phyloP scores from a whole-genome alignment of 2,329 filamentous ascomycete genomes.

The Alternaria sp. region DNA sequence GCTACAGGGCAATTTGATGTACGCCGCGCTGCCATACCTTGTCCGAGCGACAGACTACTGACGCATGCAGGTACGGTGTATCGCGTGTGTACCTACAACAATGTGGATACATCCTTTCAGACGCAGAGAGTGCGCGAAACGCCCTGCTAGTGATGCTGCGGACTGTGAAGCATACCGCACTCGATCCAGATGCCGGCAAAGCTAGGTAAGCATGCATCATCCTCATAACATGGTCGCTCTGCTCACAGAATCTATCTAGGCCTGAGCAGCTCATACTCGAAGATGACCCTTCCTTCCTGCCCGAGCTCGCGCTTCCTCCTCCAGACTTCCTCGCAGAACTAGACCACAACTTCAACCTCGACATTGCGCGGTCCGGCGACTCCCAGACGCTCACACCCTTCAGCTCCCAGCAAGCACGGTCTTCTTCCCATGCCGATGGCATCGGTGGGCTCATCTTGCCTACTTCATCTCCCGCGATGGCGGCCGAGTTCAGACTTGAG shows the following conservation, averaged over 20 bases:
- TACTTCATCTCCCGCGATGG: conserved; percentile 53
- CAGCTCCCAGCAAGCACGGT: conserved; percentile 34
- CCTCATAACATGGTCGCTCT: not conserved
- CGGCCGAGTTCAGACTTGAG: conserved; percentile 50
- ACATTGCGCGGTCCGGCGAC: conserved; percentile 42
- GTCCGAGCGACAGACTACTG: conserved; percentile 5
- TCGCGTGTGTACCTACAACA: conserved; percentile 87
- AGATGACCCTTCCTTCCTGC: conserved; percentile 83
- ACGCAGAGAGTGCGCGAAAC: conserved; percentile 76
- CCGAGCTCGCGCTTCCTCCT: conserved; percentile 66
- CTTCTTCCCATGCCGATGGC: conserved; percentile 23
- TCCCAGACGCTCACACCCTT: conserved; percentile 49
- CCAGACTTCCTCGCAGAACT: conserved; percentile 61
- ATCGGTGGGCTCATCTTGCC: conserved; percentile 54
- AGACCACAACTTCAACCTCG: conserved; percentile 44
- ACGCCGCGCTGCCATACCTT: conserved; percentile 28
- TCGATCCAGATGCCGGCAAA: conserved; percentile 75
- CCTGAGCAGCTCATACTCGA: conserved; percentile 76
- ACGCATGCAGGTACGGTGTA: conserved; percentile 63
- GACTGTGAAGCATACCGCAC: conserved; percentile 61
- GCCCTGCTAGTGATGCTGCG: conserved; percentile 74
- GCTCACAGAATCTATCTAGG: conserved; percentile 54
- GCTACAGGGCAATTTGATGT: conserved; percentile 87
- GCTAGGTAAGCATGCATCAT: conserved; percentile 64
- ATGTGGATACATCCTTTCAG: conserved; percentile 81